A percentile compares a stretch with the other conserved stretches of the same genome.
Evolutionary conservation across 148 eudicot species (phyloP).

Genomic region (Fagopyrum esculentum): DNA sequence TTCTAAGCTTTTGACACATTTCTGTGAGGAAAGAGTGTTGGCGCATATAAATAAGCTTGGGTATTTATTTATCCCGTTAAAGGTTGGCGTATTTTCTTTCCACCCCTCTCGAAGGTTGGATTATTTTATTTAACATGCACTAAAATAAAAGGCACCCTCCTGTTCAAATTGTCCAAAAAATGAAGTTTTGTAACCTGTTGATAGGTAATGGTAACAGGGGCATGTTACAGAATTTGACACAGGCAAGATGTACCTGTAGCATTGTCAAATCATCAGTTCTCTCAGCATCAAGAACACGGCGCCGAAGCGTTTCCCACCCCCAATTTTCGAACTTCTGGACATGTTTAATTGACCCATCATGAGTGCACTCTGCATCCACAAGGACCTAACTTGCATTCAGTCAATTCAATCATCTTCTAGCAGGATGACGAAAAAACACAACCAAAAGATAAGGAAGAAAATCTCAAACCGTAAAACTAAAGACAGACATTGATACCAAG

Average conservation of each 20-base stretch:
- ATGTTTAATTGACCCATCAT: conserved; percentile 94
- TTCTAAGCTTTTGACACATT: no score
- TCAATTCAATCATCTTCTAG: conserved; percentile 11
- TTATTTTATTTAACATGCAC: background rate
- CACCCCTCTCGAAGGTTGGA: no score
- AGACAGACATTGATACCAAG: background rate
- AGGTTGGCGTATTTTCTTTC: no score
- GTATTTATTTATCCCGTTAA: no score
- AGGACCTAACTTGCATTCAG: conserved; percentile 49
- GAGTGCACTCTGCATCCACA: conserved; percentile 99
- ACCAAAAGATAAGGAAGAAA: background rate
- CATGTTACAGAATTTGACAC: background rate
- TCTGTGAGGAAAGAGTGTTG: no score
- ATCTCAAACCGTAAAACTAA: background rate
- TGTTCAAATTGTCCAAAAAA: background rate
- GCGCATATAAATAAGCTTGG: no score
- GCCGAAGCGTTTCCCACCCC: conserved; percentile 95
- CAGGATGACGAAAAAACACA: conserved; percentile 13
- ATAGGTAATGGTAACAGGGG: background rate
- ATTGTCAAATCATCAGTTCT: conserved; percentile 68
- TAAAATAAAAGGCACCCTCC: background rate
- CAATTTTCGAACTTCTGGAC: conserved; percentile 89
- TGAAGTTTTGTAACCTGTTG: background rate
- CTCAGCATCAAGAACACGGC: conserved; percentile 85
- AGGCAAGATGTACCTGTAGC: conserved; percentile 51